phyloP scores from a whole-genome alignment of 2,329 filamentous ascomycete genomes.

The Paracoccidioides brasiliensis region DNA sequence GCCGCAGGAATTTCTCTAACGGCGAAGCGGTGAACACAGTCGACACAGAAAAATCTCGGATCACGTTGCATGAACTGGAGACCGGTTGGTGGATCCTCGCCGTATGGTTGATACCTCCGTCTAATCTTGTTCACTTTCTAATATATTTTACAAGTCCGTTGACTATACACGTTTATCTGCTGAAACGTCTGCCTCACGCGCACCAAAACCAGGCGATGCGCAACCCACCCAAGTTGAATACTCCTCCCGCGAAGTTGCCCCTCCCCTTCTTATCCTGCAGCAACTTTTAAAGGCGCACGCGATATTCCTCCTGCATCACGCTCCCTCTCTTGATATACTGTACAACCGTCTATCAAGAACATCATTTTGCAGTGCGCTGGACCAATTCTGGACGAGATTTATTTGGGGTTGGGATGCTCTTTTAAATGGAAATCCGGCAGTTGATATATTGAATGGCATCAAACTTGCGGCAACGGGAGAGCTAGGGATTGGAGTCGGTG shows the following conservation, averaged over 20 bases:
- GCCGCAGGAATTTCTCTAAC: slow-evolving; percentile 59
- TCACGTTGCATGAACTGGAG: slow-evolving; percentile 79
- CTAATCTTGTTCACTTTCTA: slow-evolving; percentile 7
- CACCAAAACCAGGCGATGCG: slow-evolving; percentile 20
- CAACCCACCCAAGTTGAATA: slow-evolving; percentile 52
- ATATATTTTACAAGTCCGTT: slow-evolving; percentile 46
- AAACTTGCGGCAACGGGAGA: slow-evolving; percentile 85
- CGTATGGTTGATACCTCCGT: slow-evolving; percentile 38
- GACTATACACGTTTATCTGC: slow-evolving; percentile 63
- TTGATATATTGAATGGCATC: slow-evolving; percentile 66
- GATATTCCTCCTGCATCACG: slow-evolving; percentile 80
- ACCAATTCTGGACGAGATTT: slow-evolving; percentile 68
- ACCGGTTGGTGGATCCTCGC: slow-evolving; percentile 90
- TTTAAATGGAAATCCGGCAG: slow-evolving; percentile 75
- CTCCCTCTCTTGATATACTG: slow-evolving; percentile 56
- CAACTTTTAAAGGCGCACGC: slow-evolving; percentile 74
- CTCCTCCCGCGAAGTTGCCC: slow-evolving; percentile 80
- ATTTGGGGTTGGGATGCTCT: slow-evolving; percentile 68
- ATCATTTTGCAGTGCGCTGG: slow-evolving; percentile 59
- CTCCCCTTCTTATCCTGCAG: slow-evolving; percentile 60
- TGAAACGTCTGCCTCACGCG: slow-evolving; percentile 32
- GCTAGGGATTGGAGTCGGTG: slow-evolving; percentile 83
- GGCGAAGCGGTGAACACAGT: slow-evolving; percentile 67
- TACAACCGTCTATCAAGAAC: slow-evolving; percentile 51
- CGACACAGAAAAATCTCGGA: slow-evolving; percentile 78